Conservation (phyloP, 208 protist genomes). For the Acanthamoeba culbertsoni region DNA sequence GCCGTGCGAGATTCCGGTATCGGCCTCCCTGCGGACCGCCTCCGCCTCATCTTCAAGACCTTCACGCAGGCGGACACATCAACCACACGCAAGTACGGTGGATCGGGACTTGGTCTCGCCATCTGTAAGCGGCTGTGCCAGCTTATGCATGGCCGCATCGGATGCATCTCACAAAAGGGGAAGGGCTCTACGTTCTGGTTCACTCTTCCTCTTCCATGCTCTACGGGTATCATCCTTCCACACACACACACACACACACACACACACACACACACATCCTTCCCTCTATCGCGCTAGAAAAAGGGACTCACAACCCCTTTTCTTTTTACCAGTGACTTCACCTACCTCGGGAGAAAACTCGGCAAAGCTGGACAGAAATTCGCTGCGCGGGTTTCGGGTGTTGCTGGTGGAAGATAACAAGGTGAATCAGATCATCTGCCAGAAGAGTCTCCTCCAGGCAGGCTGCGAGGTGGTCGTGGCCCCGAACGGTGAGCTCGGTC, state of each 20-base stretch:
- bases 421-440: conserved; percentile 73
- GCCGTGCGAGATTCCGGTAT: conserved; percentile 75
- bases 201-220: not conserved
- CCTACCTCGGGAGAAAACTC: not conserved
- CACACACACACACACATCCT: not conserved
- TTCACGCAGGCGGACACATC: conserved; percentile 72
- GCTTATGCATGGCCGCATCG: conserved; percentile 23
- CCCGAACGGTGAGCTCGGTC: conserved; percentile 67
- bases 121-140: conserved; percentile 74
- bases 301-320: too few species aligned
- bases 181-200: conserved; percentile 39
- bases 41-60: conserved; percentile 70
- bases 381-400: not conserved
- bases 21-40: conserved; percentile 72
- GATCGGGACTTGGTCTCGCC: conserved; percentile 71
- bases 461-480: conserved; percentile 50
- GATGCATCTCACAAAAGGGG: not conserved
- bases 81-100: conserved; percentile 71
- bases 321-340: not conserved
- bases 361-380: not conserved
- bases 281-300: too few species aligned
- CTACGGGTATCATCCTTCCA: not conserved
- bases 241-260: not conserved
- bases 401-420: conserved; percentile 79
- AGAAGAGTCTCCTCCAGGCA: conserved; percentile 61